These are phyloP conservation scores for Schizonepeta tenuifolia DNA, from an alignment of 257 asterid species.

Conservation along the genomic window DNA sequence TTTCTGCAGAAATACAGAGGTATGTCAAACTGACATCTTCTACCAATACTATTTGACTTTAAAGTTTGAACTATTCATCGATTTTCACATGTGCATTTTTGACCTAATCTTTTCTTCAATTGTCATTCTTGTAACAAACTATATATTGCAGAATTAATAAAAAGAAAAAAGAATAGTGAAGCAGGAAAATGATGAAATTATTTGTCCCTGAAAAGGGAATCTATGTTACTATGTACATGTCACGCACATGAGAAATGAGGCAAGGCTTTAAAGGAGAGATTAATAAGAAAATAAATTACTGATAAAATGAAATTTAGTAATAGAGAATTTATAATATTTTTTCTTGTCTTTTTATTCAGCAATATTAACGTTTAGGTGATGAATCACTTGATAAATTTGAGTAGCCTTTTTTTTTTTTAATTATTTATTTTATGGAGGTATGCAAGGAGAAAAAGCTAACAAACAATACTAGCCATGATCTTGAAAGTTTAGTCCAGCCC, in stretches of 20 bases:
- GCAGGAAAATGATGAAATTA: neutral
- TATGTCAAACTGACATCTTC: slow-evolving; percentile 27
- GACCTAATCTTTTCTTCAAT: slow-evolving; percentile 22
- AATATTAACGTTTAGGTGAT: too few relatives aligned
- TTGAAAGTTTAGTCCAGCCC: neutral
- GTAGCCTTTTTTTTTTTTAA: neutral
- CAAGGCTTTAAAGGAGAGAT: neutral
- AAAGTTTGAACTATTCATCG: neutral
- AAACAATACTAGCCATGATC: too few relatives aligned
- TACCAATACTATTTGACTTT: slow-evolving; percentile 24
- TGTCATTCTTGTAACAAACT: slow-evolving; percentile 6
- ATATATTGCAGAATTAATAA: neutral
- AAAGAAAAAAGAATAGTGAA: neutral
- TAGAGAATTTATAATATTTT: too few relatives aligned
- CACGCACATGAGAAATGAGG: neutral
- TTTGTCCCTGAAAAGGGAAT: neutral
- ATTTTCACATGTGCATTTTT: slow-evolving; percentile 28
- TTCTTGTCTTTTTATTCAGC: too few relatives aligned
- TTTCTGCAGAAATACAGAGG: slow-evolving; percentile 14
- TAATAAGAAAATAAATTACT: too few relatives aligned
- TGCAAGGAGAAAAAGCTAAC: too few relatives aligned
- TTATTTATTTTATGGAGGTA: too few relatives aligned
- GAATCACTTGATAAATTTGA: too few relatives aligned
- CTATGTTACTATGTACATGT: neutral
- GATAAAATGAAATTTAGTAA: too few relatives aligned